Evolutionary conservation across 164 flowering plant species (phyloP), one percentile per base, ranked within the genome.

Genomic region (Magnolia changhungtana): DNA sequence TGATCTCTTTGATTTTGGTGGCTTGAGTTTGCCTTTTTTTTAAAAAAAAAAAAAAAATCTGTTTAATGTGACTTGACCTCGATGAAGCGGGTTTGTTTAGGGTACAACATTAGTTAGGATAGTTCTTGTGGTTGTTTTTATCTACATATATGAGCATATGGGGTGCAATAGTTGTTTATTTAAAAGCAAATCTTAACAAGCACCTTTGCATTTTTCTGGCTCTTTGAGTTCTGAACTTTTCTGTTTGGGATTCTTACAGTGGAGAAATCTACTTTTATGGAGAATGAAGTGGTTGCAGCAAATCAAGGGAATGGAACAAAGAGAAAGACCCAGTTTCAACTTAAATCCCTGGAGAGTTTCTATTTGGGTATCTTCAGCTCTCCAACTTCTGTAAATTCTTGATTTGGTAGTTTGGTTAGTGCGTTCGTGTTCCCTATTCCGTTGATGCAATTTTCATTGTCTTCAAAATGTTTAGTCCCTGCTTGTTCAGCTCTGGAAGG

Each of bases 281-380:
- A 72, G 69, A 77, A 64, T 77, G 79, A 69, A 5, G 74, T 20
- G 74, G 76, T 64, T 16, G 14, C 76, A 29, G 72, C n/a, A n/a
- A 71, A 59, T 14, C 74, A 76, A 29, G 71, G 63, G 16, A 2
- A 69, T 74, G 78, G 73, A 74, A 55, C 69, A 19, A 84, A 80
- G 80, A 82, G 84, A 79, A 90, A 88, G 76, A 84, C 90, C 19
- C 80, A 83, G 2, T 72, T 78, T 50, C 92, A 90, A 78, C 80
- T 86, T 80, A 72, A 87, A 73, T 72, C 87, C 13, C 89, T 90
- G 24, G 88, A 88, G 77, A 77, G 75, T 4, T 85, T 87, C 63
- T 90, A 88, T 77, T 69, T 81, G 71, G 92, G 94, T 90, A 61
- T 67, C 50, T 14, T 37, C 16, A 21, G 11, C 4, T 74, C 24